Evolutionary conservation across 177 flowering plant genomes (phyloP), one percentile per base, ranked within the genome.

Genomic region (Tripterygium wilfordii): DNA sequence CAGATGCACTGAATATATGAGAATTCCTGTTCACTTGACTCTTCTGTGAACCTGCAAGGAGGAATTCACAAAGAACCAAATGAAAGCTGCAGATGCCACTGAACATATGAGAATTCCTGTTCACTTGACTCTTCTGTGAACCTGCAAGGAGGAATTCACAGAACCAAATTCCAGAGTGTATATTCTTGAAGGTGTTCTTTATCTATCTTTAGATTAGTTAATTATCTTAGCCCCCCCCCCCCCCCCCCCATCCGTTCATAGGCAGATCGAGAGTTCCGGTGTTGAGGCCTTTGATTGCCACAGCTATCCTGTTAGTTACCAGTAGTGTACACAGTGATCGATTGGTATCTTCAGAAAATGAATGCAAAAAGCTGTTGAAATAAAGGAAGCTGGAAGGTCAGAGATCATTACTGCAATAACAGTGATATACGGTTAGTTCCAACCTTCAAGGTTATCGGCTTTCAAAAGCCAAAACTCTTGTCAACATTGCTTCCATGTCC

Each of bases 261-360:
- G 94, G 51, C 17, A 92, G 52, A 53, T 92, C 98, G 51, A 82
- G 69, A 9, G 82, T 86, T 43, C 98, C 96, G 13, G 88, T 59
- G 61, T 75, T 90, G 63, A 88, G 44, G 28, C 96, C 95, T 12
- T 72, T 66, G 42, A 92, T 25, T 0, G 72, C 26, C 3, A 82
- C 64, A 10, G 56, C 96, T 86, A 61, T 92, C 84, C 98, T 88
- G n/a, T n/a, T n/a, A n/a, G n/a, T 26, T 29, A 72, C 48, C 12
- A 5, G n/a, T n/a, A n/a, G n/a, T n/a, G n/a, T n/a, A n/a, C n/a
- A n/a, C n/a, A n/a, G n/a, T n/a, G n/a, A n/a, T n/a, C n/a, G n/a
- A n/a, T n/a, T n/a, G n/a, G n/a, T n/a, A n/a, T n/a, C n/a, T n/a
- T n/a, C n/a, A n/a, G 2, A 1, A 23, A 16, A 15, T 4, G 13